Evolutionary conservation across 2,329 filamentous ascomycete species (phyloP), one percentile per base, ranked within the genome.

Genomic region (Botrytis byssoidea): DNA sequence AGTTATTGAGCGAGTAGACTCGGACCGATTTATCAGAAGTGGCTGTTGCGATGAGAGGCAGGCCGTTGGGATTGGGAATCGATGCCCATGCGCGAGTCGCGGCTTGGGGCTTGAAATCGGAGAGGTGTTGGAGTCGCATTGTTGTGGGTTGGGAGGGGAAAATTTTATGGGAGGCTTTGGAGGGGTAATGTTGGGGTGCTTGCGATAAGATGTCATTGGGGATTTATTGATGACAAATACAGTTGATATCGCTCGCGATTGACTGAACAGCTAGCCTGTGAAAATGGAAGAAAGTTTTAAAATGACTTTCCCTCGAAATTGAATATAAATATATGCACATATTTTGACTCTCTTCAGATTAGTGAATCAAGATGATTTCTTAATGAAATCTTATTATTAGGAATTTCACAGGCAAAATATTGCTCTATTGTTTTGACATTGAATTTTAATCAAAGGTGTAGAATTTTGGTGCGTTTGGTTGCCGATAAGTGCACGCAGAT

Each of bases 1-100:
- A 93, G 72, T 92, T 92, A 51, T 89, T 89, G 68, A 98, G 90
- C 68, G 93, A 97, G 86, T 97, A 98, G 79, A 99, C 88, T 75
- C 94, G 95, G 73, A 96, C 93, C 55, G 91, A 91, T 81, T 96
- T 97, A 82, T 93, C 91, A 74, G 93, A 90, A 83, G 95, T 94
- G 75, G 94, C 91, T 29, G 95, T 98, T 73, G 95, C 96, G 79
- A 98, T 86, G 74, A 98, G 88, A 5, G 96, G 95, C 32, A 96
- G 90, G 25, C 76, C 75, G 42, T 90, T 92, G 3, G 95, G 94
- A 81, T 99, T 96, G 1, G 95, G 93, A 74, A 91, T 85, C 32
- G 93, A 93, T 76, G 90, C 89, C 96, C 96, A 99, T 79, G 94
- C 91, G 78, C 96, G 93, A 77, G 90, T 86, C 79, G 87, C 86